Evolutionary conservation across 2,329 filamentous ascomycete species (phyloP).

Genomic region (Aspergillus puulaauensis): DNA sequence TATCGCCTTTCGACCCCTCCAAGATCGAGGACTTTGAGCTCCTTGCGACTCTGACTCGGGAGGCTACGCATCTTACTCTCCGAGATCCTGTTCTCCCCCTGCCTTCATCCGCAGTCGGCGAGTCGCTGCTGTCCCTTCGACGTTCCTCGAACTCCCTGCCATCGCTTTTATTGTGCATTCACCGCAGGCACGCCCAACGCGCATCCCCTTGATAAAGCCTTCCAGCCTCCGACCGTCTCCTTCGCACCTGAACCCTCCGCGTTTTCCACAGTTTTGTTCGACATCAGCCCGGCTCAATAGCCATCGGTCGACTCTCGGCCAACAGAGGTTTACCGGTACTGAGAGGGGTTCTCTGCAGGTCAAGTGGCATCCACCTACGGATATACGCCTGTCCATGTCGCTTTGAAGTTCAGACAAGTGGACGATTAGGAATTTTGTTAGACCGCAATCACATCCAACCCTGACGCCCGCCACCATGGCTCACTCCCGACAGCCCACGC

Average conservation of each 20-base stretch:
- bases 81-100: slow-evolving; percentile 11
- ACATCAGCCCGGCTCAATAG: not conserved
- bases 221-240: not conserved
- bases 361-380: not conserved
- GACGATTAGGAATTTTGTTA: slow-evolving; percentile 3
- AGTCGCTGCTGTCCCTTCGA: not conserved
- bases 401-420: slow-evolving; percentile 9
- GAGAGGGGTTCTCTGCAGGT: not conserved
- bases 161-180: slow-evolving; percentile 14
- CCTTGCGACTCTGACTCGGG: slow-evolving; percentile 1
- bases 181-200: slow-evolving; percentile 20
- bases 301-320: not conserved
- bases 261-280: not conserved
- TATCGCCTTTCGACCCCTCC: slow-evolving; percentile 9
- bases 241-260: not conserved
- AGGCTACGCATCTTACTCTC: not conserved
- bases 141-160: slow-evolving; percentile 16
- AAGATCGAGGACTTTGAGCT: slow-evolving; percentile 6
- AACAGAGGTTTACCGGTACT: not conserved
- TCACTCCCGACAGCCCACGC: slow-evolving; percentile 36
- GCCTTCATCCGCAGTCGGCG: slow-evolving; percentile 1
- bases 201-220: slow-evolving; percentile 15
- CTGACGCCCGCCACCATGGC: slow-evolving; percentile 28
- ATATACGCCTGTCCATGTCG: slow-evolving; percentile 12
- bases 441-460: not conserved